A percentile compares a stretch with the other conserved stretches of the same genome.
Conservation (phyloP, 2,329 filamentous ascomycete genomes). For the Mycosphaerella sp. region DNA sequence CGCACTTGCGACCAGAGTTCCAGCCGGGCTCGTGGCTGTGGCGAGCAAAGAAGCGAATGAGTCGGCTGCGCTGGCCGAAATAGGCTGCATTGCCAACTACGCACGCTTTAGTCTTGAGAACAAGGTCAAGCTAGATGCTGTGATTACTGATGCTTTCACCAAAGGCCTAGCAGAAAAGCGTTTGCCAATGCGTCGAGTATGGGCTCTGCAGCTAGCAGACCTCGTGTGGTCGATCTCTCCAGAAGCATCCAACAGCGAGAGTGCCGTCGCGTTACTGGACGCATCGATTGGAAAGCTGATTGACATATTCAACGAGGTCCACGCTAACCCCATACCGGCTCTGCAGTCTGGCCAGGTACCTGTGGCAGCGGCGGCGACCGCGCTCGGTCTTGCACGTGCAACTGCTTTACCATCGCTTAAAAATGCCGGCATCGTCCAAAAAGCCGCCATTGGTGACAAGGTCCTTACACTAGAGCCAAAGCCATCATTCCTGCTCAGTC, state of each 20-base stretch:
- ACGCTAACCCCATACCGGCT: constrained; percentile 69
- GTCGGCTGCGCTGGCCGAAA: constrained; percentile 67
- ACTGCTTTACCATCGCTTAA: constrained; percentile 49
- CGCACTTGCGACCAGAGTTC: constrained; percentile 60
- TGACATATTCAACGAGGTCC: constrained; percentile 70
- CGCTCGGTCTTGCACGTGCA: constrained; percentile 54
- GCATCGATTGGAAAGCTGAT: constrained; percentile 52
- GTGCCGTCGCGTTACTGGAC: constrained; percentile 44
- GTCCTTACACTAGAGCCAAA: constrained; percentile 68
- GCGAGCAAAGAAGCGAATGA: constrained; percentile 87
- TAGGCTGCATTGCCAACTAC: constrained; percentile 63
- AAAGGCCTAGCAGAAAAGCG: constrained; percentile 89
- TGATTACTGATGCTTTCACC: constrained; percentile 61
- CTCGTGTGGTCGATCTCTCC: constrained; percentile 57
- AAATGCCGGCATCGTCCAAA: constrained; percentile 53
- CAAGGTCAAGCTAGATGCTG: constrained; percentile 56
- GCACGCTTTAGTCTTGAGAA: constrained; percentile 57
- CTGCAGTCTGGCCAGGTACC: constrained; percentile 78
- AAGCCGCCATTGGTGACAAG: constrained; percentile 57
- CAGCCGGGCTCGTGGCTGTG: constrained; percentile 59
- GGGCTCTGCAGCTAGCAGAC: constrained; percentile 69
- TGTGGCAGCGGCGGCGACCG: constrained; percentile 67
- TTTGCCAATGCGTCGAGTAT: constrained; percentile 66
- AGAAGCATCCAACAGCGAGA: constrained; percentile 45
- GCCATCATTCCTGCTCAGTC: constrained; percentile 78